phyloP scores from a whole-genome alignment of 495 filamentous ascomycete species.

The Aspergillus indologenus region DNA sequence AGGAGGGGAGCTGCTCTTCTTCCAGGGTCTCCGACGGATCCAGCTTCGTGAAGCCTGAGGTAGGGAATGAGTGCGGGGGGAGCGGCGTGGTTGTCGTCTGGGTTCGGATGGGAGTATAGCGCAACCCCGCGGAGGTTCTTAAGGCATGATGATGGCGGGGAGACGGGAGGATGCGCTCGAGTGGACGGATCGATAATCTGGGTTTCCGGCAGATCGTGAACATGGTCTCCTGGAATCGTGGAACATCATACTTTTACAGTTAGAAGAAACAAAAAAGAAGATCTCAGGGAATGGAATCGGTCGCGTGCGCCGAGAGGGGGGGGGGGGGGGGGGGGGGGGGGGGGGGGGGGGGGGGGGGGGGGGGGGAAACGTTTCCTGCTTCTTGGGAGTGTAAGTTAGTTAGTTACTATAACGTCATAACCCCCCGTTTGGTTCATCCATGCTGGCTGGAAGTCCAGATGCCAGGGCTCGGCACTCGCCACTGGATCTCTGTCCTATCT shows the following conservation, averaged over 20 bases:
- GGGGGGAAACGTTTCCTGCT: background rate
- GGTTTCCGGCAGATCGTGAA: background rate
- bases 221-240: background rate
- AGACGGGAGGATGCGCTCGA: background rate
- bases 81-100: background rate
- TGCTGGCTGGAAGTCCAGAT: too few relatives aligned
- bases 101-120: background rate
- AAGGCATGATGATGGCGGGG: background rate
- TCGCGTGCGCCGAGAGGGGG: background rate
- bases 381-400: background rate
- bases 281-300: background rate
- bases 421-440: background rate
- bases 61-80: background rate
- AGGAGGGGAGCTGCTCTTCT: slow-evolving; percentile 26
- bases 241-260: background rate
- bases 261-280: background rate
- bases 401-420: background rate
- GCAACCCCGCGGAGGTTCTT: background rate
- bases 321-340: too few relatives aligned
- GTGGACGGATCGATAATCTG: background rate
- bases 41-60: background rate
- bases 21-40: background rate
- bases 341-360: too few relatives aligned
- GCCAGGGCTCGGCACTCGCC: too few relatives aligned
- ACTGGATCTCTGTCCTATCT: background rate